Percentiles rank a stretch among this genome's conserved stretches.
Evolutionary conservation across 352 stramenopile genomes (phyloP).

Genomic region (Pythium rishiriense): DNA sequence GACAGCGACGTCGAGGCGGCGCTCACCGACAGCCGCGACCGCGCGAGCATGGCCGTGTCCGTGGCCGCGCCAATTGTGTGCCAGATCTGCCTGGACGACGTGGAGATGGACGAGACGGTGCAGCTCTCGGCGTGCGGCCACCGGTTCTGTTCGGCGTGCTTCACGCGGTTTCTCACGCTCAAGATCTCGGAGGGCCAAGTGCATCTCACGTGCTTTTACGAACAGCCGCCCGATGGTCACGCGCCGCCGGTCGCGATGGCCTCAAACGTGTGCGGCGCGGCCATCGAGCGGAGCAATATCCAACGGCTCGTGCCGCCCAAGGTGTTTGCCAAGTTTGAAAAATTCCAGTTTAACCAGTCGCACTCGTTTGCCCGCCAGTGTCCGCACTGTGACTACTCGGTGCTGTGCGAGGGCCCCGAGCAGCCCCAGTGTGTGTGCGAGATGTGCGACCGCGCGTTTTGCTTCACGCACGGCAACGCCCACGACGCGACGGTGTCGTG

Average conservation of each 20-base stretch:
- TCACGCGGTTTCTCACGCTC: constrained; percentile 20
- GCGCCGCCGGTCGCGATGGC: neutral
- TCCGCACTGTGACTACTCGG: constrained; percentile 12
- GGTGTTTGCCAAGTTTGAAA: constrained; percentile 11
- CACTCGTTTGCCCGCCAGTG: constrained; percentile 12
- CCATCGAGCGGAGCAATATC: constrained; percentile 1
- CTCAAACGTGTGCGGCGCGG: constrained; percentile 2
- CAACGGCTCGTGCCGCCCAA: constrained; percentile 2
- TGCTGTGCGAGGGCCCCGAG: constrained; percentile 13
- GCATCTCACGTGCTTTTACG: constrained; percentile 14
- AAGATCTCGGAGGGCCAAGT: constrained; percentile 16
- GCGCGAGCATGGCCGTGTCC: neutral
- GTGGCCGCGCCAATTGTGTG: neutral
- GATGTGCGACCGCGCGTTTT: constrained; percentile 7
- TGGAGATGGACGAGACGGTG: constrained; percentile 11
- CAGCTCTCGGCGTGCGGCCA: constrained; percentile 21
- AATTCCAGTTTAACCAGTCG: constrained; percentile 15
- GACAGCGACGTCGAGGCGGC: constrained; percentile 12
- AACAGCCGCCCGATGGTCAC: neutral
- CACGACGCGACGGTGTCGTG: constrained; percentile 14
- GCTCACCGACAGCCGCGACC: neutral
- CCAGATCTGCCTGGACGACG: constrained; percentile 30
- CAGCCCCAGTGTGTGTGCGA: constrained; percentile 11
- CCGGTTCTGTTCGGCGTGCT: constrained; percentile 26
- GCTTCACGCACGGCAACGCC: constrained; percentile 18